Conservation (phyloP, 2,329 filamentous ascomycete species). For the Atkinsonella texensis region DNA sequence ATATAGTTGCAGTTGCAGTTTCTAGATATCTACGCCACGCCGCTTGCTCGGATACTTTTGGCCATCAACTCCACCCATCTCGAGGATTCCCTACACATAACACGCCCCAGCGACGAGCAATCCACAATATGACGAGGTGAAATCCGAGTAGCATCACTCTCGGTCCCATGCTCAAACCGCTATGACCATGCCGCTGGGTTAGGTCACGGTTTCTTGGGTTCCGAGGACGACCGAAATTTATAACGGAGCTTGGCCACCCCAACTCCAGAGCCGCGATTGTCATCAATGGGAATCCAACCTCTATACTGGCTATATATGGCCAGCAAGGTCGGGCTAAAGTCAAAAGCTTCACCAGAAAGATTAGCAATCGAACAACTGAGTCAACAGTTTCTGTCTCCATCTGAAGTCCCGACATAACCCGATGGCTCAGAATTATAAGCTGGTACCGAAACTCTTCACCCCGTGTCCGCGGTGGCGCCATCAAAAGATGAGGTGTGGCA, state of each 20-base stretch:
- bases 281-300: slow-evolving; percentile 55
- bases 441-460: slow-evolving; percentile 22
- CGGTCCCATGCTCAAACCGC: slow-evolving; percentile 14
- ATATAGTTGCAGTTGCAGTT: no score
- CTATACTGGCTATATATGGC: slow-evolving; percentile 54
- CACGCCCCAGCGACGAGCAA: slow-evolving; percentile 20
- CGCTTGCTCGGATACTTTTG: background rate
- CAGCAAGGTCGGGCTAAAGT: slow-evolving; percentile 57
- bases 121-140: slow-evolving; percentile 24
- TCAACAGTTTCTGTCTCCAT: slow-evolving; percentile 17
- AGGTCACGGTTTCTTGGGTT: background rate
- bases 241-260: slow-evolving; percentile 22
- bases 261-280: slow-evolving; percentile 56
- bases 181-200: background rate
- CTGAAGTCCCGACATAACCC: slow-evolving; percentile 13
- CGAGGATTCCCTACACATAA: slow-evolving; percentile 18
- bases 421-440: slow-evolving; percentile 24
- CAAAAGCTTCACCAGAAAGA: slow-evolving; percentile 60
- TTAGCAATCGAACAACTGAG: slow-evolving; percentile 34
- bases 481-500: slow-evolving; percentile 24
- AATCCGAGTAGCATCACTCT: slow-evolving; percentile 20
- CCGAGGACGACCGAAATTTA: background rate
- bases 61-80: slow-evolving; percentile 21
- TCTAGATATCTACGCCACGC: background rate
- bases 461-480: slow-evolving; percentile 34